These are phyloP conservation scores for Zygoascus bituminiphila DNA, from an alignment of 805 yeast genomes.

Conservation along the genomic window DNA sequence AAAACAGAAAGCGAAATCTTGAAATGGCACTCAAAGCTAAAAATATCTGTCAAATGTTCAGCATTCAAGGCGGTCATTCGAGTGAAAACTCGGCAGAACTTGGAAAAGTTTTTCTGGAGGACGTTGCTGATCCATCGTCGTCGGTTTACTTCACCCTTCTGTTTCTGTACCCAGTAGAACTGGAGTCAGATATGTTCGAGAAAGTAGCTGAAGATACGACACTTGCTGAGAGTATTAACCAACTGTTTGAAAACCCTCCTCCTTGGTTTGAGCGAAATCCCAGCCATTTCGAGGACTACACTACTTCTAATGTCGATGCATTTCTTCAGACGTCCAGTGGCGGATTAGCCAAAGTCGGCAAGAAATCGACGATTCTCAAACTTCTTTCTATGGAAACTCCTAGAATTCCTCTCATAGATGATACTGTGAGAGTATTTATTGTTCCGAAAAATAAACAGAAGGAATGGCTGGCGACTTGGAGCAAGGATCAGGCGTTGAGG, in stretches of 20 bases:
- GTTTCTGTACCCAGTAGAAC: constrained; percentile 71
- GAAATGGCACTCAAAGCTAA: constrained; percentile 55
- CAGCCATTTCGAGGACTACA: constrained; percentile 48
- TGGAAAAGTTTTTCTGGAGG: constrained; percentile 19
- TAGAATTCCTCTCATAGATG: constrained; percentile 68
- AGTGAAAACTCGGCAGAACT: constrained; percentile 40
- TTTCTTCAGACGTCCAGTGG: constrained; percentile 78
- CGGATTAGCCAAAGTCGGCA: constrained; percentile 80
- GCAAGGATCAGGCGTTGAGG: constrained; percentile 20
- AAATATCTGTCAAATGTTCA: constrained; percentile 35
- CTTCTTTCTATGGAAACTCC: constrained; percentile 57
- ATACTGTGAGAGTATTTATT: constrained; percentile 59
- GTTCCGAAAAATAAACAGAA: constrained; percentile 66
- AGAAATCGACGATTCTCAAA: constrained; percentile 56
- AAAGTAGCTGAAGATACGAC: constrained; percentile 67
- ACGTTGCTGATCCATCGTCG: constrained; percentile 40
- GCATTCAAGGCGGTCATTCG: constrained; percentile 42
- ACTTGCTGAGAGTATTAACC: constrained; percentile 51
- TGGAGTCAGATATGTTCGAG: constrained; percentile 76
- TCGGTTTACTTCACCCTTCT: constrained; percentile 76
- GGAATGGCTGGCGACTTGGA: constrained; percentile 47
- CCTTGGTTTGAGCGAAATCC: constrained; percentile 55
- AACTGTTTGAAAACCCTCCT: constrained; percentile 57
- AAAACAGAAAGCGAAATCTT: constrained; percentile 33
- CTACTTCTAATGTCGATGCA: constrained; percentile 51